phyloP scores from a whole-genome alignment of 2,329 filamentous ascomycete genomes.

The Chalara sp. region DNA sequence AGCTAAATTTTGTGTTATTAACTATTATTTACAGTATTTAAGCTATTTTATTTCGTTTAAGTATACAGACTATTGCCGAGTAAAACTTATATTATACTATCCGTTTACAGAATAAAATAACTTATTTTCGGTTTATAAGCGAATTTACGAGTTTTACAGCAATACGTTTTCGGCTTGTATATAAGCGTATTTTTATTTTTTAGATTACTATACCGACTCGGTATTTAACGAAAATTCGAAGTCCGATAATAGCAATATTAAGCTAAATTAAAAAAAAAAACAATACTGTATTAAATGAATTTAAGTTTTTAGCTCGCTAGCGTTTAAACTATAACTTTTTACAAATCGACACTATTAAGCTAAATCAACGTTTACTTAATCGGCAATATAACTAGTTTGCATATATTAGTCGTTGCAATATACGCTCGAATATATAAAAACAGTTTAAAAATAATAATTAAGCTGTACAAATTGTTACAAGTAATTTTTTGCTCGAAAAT shows the following conservation, averaged over 20 bases:
- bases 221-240: background rate
- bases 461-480: slow-evolving; percentile 1
- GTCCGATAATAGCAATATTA: background rate
- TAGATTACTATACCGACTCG: slow-evolving; percentile 1
- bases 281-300: background rate
- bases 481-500: background rate
- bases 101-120: background rate
- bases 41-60: background rate
- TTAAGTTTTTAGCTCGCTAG: slow-evolving; percentile 4
- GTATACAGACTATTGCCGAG: slow-evolving; percentile 3
- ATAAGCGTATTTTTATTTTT: background rate
- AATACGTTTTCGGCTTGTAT: slow-evolving; percentile 1
- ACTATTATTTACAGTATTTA: slow-evolving; percentile 3
- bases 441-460: slow-evolving; percentile 3
- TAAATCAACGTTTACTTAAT: slow-evolving; percentile 1
- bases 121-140: background rate
- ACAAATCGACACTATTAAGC: background rate
- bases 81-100: slow-evolving; percentile 3
- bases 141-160: background rate
- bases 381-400: slow-evolving; percentile 3
- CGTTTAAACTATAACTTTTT: background rate
- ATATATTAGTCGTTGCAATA: background rate
- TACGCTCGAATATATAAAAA: background rate
- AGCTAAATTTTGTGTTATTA: slow-evolving; percentile 1
- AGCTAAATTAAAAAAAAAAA: background rate